phyloP scores from a whole-genome alignment of 257 asterid genomes.

The Solanum chmielewskii region DNA sequence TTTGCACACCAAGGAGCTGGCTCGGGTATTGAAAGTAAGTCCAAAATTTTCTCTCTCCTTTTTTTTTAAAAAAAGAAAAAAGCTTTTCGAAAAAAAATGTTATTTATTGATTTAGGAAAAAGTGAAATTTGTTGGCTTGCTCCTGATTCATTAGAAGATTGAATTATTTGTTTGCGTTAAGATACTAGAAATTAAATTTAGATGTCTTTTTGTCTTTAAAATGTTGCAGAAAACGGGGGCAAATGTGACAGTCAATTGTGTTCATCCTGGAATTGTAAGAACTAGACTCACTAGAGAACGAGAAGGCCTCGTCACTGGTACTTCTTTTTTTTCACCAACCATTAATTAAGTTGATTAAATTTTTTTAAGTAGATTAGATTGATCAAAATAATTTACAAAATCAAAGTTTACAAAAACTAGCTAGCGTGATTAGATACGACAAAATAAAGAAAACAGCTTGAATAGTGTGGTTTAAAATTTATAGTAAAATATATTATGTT shows the following conservation, averaged over 20 bases:
- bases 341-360: background rate
- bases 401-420: background rate
- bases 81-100: background rate
- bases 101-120: background rate
- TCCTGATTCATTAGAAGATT: background rate
- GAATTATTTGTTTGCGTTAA: background rate
- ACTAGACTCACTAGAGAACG: conserved; percentile 93
- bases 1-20: conserved; percentile 94
- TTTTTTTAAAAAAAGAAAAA: background rate
- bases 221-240: conserved; percentile 68
- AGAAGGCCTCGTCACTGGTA: conserved; percentile 81
- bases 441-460: background rate
- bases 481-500: background rate
- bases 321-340: background rate
- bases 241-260: conserved; percentile 81
- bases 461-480: background rate
- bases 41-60: background rate
- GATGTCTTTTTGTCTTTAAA: conserved; percentile 1
- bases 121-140: conserved; percentile 27
- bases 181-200: background rate
- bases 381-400: background rate
- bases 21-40: conserved; percentile 55
- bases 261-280: conserved; percentile 94
- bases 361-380: background rate
- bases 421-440: background rate